phyloP scores from a whole-genome alignment of 805 yeast genomes.

The Komagataella populi region DNA sequence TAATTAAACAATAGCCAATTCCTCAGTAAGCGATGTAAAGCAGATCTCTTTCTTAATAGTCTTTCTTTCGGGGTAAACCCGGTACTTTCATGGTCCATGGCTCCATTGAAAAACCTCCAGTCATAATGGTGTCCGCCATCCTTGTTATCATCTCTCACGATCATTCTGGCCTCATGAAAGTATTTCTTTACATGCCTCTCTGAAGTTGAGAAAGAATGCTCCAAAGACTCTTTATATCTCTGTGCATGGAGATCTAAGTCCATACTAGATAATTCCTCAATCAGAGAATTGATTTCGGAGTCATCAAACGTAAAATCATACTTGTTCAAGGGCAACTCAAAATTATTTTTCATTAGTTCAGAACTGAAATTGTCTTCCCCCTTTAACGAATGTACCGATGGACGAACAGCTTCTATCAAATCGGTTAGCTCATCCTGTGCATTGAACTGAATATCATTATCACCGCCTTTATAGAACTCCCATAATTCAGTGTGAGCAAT shows the following conservation, averaged over 20 bases:
- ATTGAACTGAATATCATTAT: background rate
- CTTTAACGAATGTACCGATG: background rate
- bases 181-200: conserved; percentile 11
- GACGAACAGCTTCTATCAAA: background rate
- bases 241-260: background rate
- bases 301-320: background rate
- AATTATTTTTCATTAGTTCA: background rate
- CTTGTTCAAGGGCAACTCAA: background rate
- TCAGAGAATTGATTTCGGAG: background rate
- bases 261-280: background rate
- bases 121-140: conserved; percentile 25
- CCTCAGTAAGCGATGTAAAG: conserved; percentile 28
- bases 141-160: background rate
- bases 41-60: conserved; percentile 19
- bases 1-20: conserved; percentile 33
- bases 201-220: background rate
- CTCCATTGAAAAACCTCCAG: conserved; percentile 35
- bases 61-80: conserved; percentile 6
- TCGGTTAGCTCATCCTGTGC: background rate
- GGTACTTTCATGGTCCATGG: conserved; percentile 15
- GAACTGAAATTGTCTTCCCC: background rate
- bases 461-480: background rate
- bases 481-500: background rate
- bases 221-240: background rate
- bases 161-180: conserved; percentile 18